A percentile compares a stretch with the other conserved stretches of the same genome.
phyloP scores from a whole-genome alignment of 2,329 filamentous ascomycete species.

The Geosmithia putterillii region DNA sequence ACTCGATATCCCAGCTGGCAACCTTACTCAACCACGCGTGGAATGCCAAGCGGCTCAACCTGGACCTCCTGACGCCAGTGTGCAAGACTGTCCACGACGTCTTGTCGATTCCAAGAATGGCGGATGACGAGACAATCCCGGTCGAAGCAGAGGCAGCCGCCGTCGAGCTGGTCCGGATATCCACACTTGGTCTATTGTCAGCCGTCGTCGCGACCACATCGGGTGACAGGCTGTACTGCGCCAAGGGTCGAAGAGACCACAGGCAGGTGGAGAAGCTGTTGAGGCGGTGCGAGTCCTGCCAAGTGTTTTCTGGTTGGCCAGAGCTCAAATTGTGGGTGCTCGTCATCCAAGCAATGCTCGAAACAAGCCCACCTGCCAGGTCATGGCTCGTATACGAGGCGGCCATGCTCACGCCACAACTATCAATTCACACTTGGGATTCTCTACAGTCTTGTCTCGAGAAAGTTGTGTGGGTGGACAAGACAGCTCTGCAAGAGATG shows the following conservation, averaged over 20 bases:
- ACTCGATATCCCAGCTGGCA: background rate
- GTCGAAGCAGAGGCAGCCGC: background rate
- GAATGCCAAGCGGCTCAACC: background rate
- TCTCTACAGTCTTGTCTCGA: background rate
- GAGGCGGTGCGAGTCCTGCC: conserved; percentile 1
- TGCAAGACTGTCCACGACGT: conserved; percentile 5
- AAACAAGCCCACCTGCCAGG: conserved; percentile 1
- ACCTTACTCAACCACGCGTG: conserved; percentile 1
- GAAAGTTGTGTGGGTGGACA: background rate
- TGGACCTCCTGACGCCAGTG: conserved; percentile 6
- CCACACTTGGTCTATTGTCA: conserved; percentile 2
- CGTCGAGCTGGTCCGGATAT: conserved; percentile 7
- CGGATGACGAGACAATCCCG: background rate
- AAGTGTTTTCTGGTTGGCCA: background rate
- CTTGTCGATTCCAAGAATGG: conserved; percentile 4
- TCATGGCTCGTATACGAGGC: conserved; percentile 4
- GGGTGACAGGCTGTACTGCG: conserved; percentile 4
- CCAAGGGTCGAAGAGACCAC: background rate
- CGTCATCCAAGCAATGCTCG: conserved; percentile 4
- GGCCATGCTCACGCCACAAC: background rate
- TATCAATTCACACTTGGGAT: background rate
- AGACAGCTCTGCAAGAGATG: background rate
- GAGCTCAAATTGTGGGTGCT: conserved; percentile 7
- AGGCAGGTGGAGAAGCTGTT: background rate
- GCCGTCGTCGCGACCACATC: conserved; percentile 7